Base-by-base conservation (phyloP, 1,284 basidiomycete genomes). In the Puccinia triticina region DNA sequence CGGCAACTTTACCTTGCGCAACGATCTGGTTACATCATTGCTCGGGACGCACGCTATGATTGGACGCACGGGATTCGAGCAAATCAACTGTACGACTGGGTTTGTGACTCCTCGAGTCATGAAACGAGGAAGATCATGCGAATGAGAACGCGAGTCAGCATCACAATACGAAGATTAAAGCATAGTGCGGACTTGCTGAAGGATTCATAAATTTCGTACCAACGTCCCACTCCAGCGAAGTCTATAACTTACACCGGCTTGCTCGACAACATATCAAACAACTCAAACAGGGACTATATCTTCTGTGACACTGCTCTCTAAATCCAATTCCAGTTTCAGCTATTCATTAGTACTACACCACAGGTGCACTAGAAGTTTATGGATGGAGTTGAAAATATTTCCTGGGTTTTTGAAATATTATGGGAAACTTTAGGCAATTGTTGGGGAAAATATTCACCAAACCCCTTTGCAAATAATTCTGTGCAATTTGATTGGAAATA, bases 91-190 rank as follows among this genome's bases (percentile, higher is more conserved):
- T 61, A 89, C 90, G 32, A 86, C 87, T 83, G 85, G 83, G 18
- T 79, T 74, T n/a, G 64, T 59, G 79, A 73, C 64, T 29, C 37
- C 16, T 48, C 57, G 10, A 59, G n/a, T 59, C 3, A 50, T 53
- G 43, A 69, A 46, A 50, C 29, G 10, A 74, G 69, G 48, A 81
- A 48, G 40, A 55, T 81, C 40, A 46, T 37, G 50, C 67, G 79
- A 29, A 7, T 34, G 82, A 89, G 89, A 2, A 87, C 89, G 32
- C 88, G 93, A 66, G 87, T 94, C 83, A 94, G 93, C 85, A 89
- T 94, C 73, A 94, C 93, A 7, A 91, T 93, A 87, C 89, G 93
- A 66, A 93, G 93, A 92, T 85, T 94, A 73, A 88, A 93, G 16
- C 90, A 91, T 29, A 92, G 92, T 0, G 69, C 71, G n/a, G 79